Evolutionary conservation across 345 rosid genomes (phyloP).

Genomic region (Boechera divaricarpa): DNA sequence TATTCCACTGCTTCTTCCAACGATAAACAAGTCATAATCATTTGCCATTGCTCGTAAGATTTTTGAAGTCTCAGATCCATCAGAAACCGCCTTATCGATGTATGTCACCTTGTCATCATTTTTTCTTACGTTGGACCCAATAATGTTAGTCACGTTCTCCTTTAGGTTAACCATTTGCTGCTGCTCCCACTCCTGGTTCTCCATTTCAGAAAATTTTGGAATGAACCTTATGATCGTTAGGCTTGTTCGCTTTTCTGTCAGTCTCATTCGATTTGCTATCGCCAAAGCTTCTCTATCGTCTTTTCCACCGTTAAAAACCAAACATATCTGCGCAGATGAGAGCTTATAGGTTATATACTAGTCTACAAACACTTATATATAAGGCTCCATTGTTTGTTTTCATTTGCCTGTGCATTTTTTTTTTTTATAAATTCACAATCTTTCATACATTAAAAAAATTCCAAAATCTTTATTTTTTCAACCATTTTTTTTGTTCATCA

Average conservation of each 20-base stretch:
- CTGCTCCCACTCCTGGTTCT: conserved; percentile 25
- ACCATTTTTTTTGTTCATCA: background rate
- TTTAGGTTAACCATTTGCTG: conserved; percentile 32
- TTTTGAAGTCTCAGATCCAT: conserved; percentile 51
- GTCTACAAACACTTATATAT: background rate
- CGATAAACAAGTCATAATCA: conserved; percentile 51
- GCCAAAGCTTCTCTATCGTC: conserved; percentile 56
- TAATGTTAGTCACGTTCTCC: conserved; percentile 34
- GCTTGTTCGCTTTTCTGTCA: conserved; percentile 3
- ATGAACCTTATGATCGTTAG: conserved; percentile 47
- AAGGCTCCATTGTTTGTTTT: too few relatives aligned
- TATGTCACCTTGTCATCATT: conserved; percentile 32
- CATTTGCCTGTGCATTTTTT: too few relatives aligned
- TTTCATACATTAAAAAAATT: too few relatives aligned
- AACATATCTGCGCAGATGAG: conserved; percentile 35
- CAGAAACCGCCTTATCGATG: conserved; percentile 36
- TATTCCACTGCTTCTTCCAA: conserved; percentile 52
- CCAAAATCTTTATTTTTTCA: too few relatives aligned
- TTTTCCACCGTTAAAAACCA: conserved; percentile 48
- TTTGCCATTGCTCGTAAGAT: conserved; percentile 43
- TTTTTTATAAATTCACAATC: too few relatives aligned
- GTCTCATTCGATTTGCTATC: conserved; percentile 42
- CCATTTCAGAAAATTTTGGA: conserved; percentile 2
- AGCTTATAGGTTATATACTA: background rate
- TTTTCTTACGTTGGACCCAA: background rate